phyloP scores from a whole-genome alignment of 768 basidiomycete genomes.

The Suillus alpinus region DNA sequence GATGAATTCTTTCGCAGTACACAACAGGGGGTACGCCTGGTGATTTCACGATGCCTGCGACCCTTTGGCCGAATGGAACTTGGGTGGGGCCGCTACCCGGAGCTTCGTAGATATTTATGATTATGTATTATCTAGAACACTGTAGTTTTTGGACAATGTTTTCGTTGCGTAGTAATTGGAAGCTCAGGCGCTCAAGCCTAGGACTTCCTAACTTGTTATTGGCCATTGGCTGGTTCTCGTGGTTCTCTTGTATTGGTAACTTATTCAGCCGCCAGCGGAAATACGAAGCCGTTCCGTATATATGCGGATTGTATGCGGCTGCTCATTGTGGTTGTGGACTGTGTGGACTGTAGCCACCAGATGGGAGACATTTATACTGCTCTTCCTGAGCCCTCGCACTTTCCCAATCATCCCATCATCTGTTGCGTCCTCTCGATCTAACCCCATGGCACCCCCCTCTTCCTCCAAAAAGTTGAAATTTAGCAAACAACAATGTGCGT shows the following conservation, averaged over 20 bases:
- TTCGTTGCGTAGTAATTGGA: not conserved
- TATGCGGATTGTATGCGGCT: not conserved
- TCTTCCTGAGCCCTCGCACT: not conserved
- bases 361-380: not conserved
- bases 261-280: not conserved
- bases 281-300: not conserved
- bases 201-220: not conserved
- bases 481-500: constrained; percentile 1
- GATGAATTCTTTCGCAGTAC: constrained; percentile 37
- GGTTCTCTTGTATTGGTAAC: not conserved
- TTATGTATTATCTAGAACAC: not conserved
- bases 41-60: constrained; percentile 80
- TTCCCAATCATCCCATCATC: not conserved
- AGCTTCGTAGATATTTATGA: constrained; percentile 41
- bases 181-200: too few relatives aligned
- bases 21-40: constrained; percentile 47
- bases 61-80: constrained; percentile 75
- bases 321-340: not conserved
- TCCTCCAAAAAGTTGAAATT: not conserved
- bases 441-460: not conserved
- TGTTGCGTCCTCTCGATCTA: not conserved
- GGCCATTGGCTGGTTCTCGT: not conserved
- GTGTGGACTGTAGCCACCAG: not conserved
- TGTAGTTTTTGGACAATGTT: not conserved
- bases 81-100: constrained; percentile 75